phyloP scores from a whole-genome alignment of 2,329 filamentous ascomycete species.

The Beauveria rudraprayagi region DNA sequence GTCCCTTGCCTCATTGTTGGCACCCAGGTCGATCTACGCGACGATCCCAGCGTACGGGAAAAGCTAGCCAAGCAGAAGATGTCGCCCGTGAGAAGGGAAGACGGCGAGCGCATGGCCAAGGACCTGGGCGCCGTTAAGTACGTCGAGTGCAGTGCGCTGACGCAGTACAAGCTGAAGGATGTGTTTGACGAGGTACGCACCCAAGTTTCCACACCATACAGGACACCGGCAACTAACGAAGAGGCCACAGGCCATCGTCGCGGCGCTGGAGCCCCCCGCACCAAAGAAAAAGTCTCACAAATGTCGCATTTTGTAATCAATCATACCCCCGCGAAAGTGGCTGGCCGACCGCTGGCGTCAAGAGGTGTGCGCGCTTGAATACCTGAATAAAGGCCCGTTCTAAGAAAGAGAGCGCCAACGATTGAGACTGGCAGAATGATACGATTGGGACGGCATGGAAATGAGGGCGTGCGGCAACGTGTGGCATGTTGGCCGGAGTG shows the following conservation, averaged over 20 bases:
- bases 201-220: not conserved
- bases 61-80: slow-evolving; percentile 96
- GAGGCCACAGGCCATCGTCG: slow-evolving; percentile 77
- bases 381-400: not conserved
- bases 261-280: slow-evolving; percentile 79
- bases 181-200: slow-evolving; percentile 88
- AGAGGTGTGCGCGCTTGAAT: not conserved
- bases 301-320: slow-evolving; percentile 57
- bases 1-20: slow-evolving; percentile 97
- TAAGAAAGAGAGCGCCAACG: not conserved
- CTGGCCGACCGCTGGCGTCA: not conserved
- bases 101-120: slow-evolving; percentile 93
- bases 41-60: slow-evolving; percentile 77
- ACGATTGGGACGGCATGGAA: not conserved
- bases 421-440: slow-evolving; percentile 1
- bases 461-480: not conserved
- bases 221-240: not conserved
- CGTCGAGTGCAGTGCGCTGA: slow-evolving; percentile 95
- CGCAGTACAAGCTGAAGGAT: slow-evolving; percentile 97
- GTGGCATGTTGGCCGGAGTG: not conserved
- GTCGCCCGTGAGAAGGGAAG: slow-evolving; percentile 82
- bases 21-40: slow-evolving; percentile 92
- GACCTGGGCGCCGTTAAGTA: slow-evolving; percentile 98
- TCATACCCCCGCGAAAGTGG: slow-evolving; percentile 8
- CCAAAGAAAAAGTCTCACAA: slow-evolving; percentile 69